Base-by-base conservation (phyloP, 768 basidiomycete species). In the Clitopilus passeckerianus region DNA sequence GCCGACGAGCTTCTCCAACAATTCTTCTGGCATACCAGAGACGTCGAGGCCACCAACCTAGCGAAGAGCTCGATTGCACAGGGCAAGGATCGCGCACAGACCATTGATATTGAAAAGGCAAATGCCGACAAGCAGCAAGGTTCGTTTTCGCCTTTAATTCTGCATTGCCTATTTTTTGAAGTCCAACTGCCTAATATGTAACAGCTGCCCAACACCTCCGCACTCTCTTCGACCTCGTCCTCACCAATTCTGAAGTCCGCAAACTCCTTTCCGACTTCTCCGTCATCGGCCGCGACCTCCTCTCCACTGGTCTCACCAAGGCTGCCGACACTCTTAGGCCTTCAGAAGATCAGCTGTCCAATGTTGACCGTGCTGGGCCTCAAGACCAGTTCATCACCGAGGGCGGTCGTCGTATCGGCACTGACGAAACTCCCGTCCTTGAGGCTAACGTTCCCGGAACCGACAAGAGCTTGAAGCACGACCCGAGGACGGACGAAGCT, bases 241-340 rank as follows among this genome's bases (percentile, higher is more conserved):
- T 94, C 62, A 96, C 95, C 69, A 99, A 99, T 75, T 89, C 91
- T 0, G 91, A 96, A 75, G 89, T 91, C 30, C 89, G 94, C 66
- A 96, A 97, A 71, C 86, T 97, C 27, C 73, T 95, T 56, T 81
- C 85, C 1, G 92, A 94, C 72, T 86, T 90, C 63, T 81, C 84
- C 9, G 70, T 87, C 59, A 86, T 93, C 54, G 90, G 91, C 0
- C 87, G 93, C 43, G 93, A 96, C 70, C 78, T 97, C 57, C 85
- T 96, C 61, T 85, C 91, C 4, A 87, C 83, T 37, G 83, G 82
- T 18, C 87, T 90, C 0, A 71, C 78, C 64, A 90, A 93, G 67
- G 87, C 83, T 12, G 90, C 91, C 6, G 81, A 84, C 33, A 71
- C 70, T 56, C 75, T 94, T 33, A 85, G 87, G 2, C 96, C 96